Percentiles rank a stretch among this genome's conserved stretches.
phyloP scores from a whole-genome alignment of 108 stramenopile genomes.

The Nitzschia inconspicua region DNA sequence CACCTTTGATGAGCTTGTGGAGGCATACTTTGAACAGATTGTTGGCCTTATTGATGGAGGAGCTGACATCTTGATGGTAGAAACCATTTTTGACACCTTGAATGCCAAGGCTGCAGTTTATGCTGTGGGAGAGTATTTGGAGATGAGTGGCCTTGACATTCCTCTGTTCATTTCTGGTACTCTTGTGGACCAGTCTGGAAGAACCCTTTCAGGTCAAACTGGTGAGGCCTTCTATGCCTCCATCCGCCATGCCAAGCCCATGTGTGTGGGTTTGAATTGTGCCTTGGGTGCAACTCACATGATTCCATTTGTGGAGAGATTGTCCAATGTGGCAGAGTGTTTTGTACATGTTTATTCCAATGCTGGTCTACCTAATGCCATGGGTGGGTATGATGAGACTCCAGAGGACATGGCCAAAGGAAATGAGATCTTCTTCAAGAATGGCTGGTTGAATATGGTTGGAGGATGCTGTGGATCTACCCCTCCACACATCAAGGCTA shows the following conservation, averaged over 20 bases:
- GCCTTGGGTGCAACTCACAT: conserved; percentile 86
- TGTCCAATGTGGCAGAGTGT: conserved; percentile 67
- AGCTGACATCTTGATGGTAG: conserved; percentile 91
- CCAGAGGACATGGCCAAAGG: conserved; percentile 75
- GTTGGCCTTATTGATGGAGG: conserved; percentile 92
- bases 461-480: conserved; percentile 91
- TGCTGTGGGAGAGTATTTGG: conserved; percentile 86
- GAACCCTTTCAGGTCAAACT: conserved; percentile 95
- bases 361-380: conserved; percentile 85
- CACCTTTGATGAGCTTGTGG: conserved; percentile 95
- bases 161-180: conserved; percentile 96
- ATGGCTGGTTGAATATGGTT: conserved; percentile 78
- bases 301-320: conserved; percentile 73
- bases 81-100: conserved; percentile 96
- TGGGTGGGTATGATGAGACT: conserved; percentile 88
- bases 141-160: conserved; percentile 80
- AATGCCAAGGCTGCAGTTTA: conserved; percentile 96
- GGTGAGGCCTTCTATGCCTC: conserved; percentile 94
- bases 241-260: conserved; percentile 93
- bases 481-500: conserved; percentile 82
- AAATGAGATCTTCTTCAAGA: conserved; percentile 66
- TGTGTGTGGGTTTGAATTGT: conserved; percentile 89
- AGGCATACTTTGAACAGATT: conserved; percentile 91
- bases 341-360: conserved; percentile 80
- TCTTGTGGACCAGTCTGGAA: conserved; percentile 94